Conservation (phyloP, 148 eudicot species). For the Rhododendron ferrugineum region DNA sequence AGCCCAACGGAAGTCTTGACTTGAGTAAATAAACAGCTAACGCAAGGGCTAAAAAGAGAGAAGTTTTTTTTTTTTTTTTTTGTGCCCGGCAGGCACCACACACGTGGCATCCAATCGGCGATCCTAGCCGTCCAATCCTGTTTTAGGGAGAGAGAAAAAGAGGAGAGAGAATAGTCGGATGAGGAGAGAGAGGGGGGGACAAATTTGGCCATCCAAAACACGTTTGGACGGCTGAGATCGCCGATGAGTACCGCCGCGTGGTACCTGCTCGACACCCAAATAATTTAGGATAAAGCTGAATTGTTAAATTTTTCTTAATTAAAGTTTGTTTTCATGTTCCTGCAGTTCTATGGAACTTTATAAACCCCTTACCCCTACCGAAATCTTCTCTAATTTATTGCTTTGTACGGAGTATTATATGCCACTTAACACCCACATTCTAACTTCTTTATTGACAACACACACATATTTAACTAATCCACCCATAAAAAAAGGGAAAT, state of each 20-base stretch:
- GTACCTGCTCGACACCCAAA: no score
- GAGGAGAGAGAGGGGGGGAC: no score
- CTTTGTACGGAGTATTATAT: no score
- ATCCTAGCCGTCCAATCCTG: fast-evolving
- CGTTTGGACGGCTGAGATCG: no score
- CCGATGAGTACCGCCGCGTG: no score
- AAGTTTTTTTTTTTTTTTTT: no score
- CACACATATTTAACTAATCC: background rate
- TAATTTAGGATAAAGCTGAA: background rate
- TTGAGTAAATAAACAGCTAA: background rate
- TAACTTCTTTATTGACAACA: background rate
- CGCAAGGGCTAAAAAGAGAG: background rate
- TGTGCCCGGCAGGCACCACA: no score
- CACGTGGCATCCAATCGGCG: no score
- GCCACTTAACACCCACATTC: background rate
- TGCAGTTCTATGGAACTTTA: background rate
- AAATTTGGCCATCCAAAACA: no score
- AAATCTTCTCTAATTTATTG: background rate
- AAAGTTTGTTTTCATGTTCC: background rate
- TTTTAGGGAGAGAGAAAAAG: no score
- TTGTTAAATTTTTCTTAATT: background rate
- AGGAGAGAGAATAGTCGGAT: no score
- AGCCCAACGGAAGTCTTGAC: background rate
- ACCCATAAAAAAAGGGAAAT: background rate
- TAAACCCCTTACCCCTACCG: background rate